phyloP scores from a whole-genome alignment of 768 basidiomycete genomes.

The Ramaria sp. region DNA sequence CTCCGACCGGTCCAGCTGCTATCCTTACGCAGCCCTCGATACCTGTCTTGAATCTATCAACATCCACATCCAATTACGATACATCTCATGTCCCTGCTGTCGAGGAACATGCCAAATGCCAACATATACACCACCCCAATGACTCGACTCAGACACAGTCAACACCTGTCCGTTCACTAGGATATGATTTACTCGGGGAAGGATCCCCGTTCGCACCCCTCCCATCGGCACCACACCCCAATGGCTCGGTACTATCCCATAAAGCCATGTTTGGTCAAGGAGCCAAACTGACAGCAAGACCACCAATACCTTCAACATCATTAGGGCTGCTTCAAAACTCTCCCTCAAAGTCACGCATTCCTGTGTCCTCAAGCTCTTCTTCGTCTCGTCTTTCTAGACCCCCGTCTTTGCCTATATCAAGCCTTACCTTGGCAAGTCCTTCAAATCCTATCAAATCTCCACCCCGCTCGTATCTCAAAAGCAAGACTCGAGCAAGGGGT shows the following conservation, averaged over 20 bases:
- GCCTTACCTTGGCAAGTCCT: neutral
- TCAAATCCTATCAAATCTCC: neutral
- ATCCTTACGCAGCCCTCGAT: neutral
- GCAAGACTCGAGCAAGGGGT: neutral
- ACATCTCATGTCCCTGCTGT: neutral
- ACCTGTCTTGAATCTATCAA: neutral
- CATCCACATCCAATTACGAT: neutral
- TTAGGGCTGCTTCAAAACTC: neutral
- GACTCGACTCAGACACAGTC: neutral
- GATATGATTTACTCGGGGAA: neutral
- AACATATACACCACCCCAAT: neutral
- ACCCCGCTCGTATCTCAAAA: neutral
- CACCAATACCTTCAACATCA: neutral
- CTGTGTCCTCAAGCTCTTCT: neutral
- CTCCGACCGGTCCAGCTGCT: neutral
- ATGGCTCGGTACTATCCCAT: neutral
- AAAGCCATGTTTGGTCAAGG: neutral
- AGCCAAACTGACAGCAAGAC: neutral
- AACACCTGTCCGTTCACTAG: neutral
- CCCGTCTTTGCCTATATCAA: neutral
- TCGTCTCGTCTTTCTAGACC: slow-evolving; percentile 2
- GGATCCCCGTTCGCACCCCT: neutral
- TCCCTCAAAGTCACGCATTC: neutral
- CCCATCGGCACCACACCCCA: neutral
- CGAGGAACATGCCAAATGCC: neutral